Percentiles rank a stretch among this genome's conserved stretches.
phyloP scores from a whole-genome alignment of 2,329 filamentous ascomycete species.

The Penicillium sp. region DNA sequence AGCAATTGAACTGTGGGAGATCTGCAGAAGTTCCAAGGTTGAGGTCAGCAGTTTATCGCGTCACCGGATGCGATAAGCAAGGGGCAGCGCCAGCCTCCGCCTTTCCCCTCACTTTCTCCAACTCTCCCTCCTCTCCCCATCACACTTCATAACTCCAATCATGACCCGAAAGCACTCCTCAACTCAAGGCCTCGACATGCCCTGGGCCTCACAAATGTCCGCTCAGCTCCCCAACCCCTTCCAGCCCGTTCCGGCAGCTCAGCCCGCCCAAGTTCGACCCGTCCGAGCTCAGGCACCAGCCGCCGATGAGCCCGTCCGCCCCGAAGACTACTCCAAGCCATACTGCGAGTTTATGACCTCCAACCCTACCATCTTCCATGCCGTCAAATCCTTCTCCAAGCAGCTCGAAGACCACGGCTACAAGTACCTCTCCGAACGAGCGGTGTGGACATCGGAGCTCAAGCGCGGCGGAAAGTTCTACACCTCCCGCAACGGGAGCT shows the following conservation, averaged over 20 bases:
- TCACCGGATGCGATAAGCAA: constrained; percentile 21
- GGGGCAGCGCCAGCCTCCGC: constrained; percentile 17
- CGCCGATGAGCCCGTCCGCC: constrained; percentile 28
- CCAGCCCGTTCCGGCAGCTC: constrained; percentile 15
- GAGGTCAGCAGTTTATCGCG: constrained; percentile 7
- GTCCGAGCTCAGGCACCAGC: constrained; percentile 18
- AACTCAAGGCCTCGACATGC: constrained; percentile 27
- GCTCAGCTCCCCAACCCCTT: constrained; percentile 28
- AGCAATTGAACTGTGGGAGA: not conserved
- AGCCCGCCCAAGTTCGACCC: constrained; percentile 13
- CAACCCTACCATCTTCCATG: constrained; percentile 93
- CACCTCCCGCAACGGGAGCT: constrained; percentile 79
- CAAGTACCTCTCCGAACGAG: constrained; percentile 72
- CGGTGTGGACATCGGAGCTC: constrained; percentile 73
- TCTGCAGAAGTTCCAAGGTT: not conserved
- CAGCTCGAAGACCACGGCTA: constrained; percentile 75
- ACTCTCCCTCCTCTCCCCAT: constrained; percentile 4
- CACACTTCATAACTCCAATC: not conserved
- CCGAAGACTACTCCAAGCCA: constrained; percentile 73
- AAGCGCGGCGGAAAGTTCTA: constrained; percentile 86
- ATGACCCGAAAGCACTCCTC: constrained; percentile 37
- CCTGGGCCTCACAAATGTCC: constrained; percentile 34
- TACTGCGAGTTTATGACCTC: constrained; percentile 85
- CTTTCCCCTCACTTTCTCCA: constrained; percentile 21
- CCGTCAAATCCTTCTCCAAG: constrained; percentile 74